Base-by-base conservation (phyloP, 805 yeast genomes). In the Grigorovia yakushimaensis region DNA sequence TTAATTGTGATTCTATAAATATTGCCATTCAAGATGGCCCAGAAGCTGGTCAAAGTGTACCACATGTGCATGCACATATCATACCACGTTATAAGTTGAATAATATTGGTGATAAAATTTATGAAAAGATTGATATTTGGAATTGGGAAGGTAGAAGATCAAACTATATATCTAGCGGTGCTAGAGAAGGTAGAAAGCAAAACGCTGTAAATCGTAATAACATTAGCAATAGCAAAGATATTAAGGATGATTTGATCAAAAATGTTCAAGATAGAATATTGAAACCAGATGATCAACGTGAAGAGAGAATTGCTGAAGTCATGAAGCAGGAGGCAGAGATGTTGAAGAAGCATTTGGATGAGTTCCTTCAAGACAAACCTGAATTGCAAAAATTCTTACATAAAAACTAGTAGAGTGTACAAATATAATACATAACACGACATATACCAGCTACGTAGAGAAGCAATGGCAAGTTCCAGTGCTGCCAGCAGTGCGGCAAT, bases 1-100 rank as follows among this genome's bases (percentile, higher is more conserved):
- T 81, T 62, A 73, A 80, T 35, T 95, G 96, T 2, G 94, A 89
- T 55, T 73, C 95, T 1, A 60, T 88, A 50, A 94, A 94, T 60
- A 74, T 93, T 38, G 91, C 97, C 10, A 87, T 94, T 49, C 99
- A 93, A 63, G 99, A 93, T 62, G 98, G 98, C 0, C 85, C 88
- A 0, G 88, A 88, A 44, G 91, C 97, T 1, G 98, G 98, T 3
- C 98, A 93, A 62, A 78, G 89, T n/a, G 82, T 93, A 2, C 95
- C 97, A 5, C 98, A 93, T 65, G 73, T 91, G 24, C 98, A 93
- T 64, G 84, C 96, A 19, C 99, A 93, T 62, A 68, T 93, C 18
- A 88, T 93, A 19, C 99, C 99, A 6, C 73, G 99, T 39, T 80
- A 74, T 61, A 72, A 70, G 44, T 53, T 63, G 11, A 63, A 72